Percentiles rank a stretch among this genome's conserved stretches.
Evolutionary conservation across 352 stramenopile species (phyloP).

Genomic region (Phytophthora lateralis): DNA sequence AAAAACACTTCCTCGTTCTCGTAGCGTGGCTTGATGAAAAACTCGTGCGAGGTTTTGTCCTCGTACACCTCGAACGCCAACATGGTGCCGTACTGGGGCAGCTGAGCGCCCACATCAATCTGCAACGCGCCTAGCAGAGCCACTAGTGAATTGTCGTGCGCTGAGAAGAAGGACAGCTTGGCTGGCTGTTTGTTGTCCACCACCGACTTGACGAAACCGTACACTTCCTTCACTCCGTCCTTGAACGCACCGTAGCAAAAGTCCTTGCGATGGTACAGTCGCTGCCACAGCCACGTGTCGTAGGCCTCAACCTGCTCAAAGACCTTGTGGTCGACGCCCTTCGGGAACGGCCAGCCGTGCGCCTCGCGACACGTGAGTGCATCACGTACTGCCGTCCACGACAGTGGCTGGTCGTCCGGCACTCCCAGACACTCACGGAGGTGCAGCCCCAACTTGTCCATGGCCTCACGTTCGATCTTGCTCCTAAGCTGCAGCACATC

Average conservation of each 20-base stretch:
- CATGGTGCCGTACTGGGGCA: slow-evolving; percentile 76
- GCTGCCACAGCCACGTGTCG: slow-evolving; percentile 85
- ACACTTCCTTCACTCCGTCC: slow-evolving; percentile 64
- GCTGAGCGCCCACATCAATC: slow-evolving; percentile 56
- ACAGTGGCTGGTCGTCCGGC: slow-evolving; percentile 47
- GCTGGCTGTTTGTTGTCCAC: slow-evolving; percentile 38
- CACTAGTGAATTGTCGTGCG: slow-evolving; percentile 87
- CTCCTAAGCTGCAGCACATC: slow-evolving; percentile 48
- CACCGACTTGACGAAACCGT: slow-evolving; percentile 54
- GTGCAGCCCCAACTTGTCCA: slow-evolving; percentile 40
- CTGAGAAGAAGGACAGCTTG: slow-evolving; percentile 84
- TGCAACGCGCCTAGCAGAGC: slow-evolving; percentile 72
- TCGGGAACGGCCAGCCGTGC: slow-evolving; percentile 64
- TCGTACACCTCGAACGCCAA: slow-evolving; percentile 78
- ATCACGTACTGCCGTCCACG: slow-evolving; percentile 79
- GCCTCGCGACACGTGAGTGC: slow-evolving; percentile 66
- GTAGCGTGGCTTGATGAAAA: slow-evolving; percentile 68
- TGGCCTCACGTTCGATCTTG: slow-evolving; percentile 37
- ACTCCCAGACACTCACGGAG: slow-evolving; percentile 55
- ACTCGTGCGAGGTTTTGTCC: slow-evolving; percentile 41
- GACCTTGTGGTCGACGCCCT: slow-evolving; percentile 69
- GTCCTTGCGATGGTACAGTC: slow-evolving; percentile 63
- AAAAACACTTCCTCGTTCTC: slow-evolving; percentile 59
- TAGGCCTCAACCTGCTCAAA: slow-evolving; percentile 65
- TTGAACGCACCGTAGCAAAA: slow-evolving; percentile 72